Conservation (phyloP, 495 filamentous ascomycete genomes). For the Cercophora scortea region DNA sequence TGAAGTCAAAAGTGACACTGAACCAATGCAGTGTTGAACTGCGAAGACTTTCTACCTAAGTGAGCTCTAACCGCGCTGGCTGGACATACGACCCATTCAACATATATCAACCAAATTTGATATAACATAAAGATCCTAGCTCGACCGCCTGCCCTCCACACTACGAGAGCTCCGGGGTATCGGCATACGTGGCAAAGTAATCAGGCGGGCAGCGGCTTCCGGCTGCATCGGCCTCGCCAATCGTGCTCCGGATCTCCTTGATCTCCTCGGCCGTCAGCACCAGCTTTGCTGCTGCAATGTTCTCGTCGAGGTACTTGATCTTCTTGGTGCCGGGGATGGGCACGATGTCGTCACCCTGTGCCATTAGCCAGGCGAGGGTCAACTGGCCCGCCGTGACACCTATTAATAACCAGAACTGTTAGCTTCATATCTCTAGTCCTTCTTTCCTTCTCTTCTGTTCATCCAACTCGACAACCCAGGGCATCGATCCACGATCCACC, state of each 20-base stretch:
- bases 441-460: too few relatives aligned
- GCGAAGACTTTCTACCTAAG: too few relatives aligned
- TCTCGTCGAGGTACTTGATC: conserved; percentile 51
- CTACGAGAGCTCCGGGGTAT: conserved; percentile 10
- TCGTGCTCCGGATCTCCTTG: conserved; percentile 27
- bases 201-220: conserved; percentile 7
- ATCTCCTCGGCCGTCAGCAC: conserved; percentile 37
- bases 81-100: too few relatives aligned
- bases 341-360: conserved; percentile 49
- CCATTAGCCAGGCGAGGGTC: conserved; percentile 49
- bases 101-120: too few relatives aligned
- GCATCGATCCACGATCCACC: background rate
- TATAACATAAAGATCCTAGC: too few relatives aligned
- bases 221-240: conserved; percentile 6
- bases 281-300: conserved; percentile 39
- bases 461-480: too few relatives aligned
- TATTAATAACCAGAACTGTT: background rate
- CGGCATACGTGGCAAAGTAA: conserved; percentile 13
- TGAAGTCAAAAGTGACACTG: too few relatives aligned
- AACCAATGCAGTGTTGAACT: too few relatives aligned
- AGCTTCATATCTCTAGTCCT: too few relatives aligned
- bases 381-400: conserved; percentile 40
- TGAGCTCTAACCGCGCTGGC: too few relatives aligned
- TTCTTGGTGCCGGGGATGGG: conserved; percentile 52
- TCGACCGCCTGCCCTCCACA: too few relatives aligned